Evolutionary conservation across 371 early-diverging fungal genomes (phyloP).

Genomic region (Mortierella sp.): DNA sequence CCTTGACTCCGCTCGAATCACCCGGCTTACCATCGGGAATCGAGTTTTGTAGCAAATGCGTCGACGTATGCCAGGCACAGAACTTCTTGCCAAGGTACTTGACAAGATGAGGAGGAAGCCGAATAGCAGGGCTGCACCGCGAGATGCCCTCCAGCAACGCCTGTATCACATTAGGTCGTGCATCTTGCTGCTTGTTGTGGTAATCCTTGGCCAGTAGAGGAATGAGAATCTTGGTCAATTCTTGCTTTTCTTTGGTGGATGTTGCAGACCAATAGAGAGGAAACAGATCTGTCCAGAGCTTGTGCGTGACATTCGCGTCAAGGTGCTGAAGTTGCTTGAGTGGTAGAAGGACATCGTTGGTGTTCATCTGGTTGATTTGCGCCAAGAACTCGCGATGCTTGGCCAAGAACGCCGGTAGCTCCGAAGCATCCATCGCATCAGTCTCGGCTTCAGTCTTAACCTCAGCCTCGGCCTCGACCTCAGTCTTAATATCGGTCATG

Average conservation of each 20-base stretch:
- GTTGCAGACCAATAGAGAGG: conserved; percentile 86
- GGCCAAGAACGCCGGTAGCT: conserved; percentile 55
- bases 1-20: conserved; percentile 68
- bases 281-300: conserved; percentile 91
- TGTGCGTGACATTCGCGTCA: conserved; percentile 73
- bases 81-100: conserved; percentile 91
- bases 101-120: conserved; percentile 92
- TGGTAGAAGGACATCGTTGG: conserved; percentile 63
- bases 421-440: conserved; percentile 17
- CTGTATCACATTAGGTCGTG: conserved; percentile 94
- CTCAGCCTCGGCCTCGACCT: too few species aligned
- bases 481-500: too few species aligned
- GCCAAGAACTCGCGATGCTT: conserved; percentile 70
- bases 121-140: conserved; percentile 75
- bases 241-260: conserved; percentile 79
- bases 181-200: conserved; percentile 81
- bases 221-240: conserved; percentile 83
- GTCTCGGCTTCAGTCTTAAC: too few species aligned
- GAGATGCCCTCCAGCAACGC: conserved; percentile 88
- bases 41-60: conserved; percentile 77
- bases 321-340: conserved; percentile 78
- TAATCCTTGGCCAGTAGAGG: conserved; percentile 91
- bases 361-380: conserved; percentile 61
- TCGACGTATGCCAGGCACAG: conserved; percentile 91
- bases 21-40: conserved; percentile 58